Conservation (phyloP, 306 rosid genomes). For the Quercus bicolor region DNA sequence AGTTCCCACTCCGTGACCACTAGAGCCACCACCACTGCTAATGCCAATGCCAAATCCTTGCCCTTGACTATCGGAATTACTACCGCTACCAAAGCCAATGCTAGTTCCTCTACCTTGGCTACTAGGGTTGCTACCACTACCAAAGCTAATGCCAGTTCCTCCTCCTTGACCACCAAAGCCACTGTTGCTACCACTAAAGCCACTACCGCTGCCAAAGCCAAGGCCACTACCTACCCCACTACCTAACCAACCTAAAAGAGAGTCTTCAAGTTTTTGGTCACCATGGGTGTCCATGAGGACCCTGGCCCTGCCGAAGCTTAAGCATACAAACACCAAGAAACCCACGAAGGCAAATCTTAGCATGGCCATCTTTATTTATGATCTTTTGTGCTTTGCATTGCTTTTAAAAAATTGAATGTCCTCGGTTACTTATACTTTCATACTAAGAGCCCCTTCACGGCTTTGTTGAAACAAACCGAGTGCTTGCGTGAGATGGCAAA, state of each 20-base stretch:
- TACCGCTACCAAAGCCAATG: background rate
- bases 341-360: background rate
- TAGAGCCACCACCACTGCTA: background rate
- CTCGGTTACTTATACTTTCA: background rate
- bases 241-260: background rate
- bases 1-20: too few relatives aligned
- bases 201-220: background rate
- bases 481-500: background rate
- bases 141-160: background rate
- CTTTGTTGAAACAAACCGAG: background rate
- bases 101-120: background rate
- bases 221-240: background rate
- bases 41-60: background rate
- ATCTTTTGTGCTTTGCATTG: background rate
- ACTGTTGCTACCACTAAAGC: background rate
- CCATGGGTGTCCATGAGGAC: background rate
- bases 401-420: background rate
- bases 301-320: slow-evolving; percentile 11
- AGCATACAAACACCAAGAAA: background rate
- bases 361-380: slow-evolving; percentile 5
- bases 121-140: background rate
- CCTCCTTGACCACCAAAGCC: background rate
- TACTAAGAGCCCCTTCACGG: background rate
- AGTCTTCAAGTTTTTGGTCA: background rate
- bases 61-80: background rate